Conservation (phyloP, 768 basidiomycete genomes). For the Brasilioporus rufonigricans region DNA sequence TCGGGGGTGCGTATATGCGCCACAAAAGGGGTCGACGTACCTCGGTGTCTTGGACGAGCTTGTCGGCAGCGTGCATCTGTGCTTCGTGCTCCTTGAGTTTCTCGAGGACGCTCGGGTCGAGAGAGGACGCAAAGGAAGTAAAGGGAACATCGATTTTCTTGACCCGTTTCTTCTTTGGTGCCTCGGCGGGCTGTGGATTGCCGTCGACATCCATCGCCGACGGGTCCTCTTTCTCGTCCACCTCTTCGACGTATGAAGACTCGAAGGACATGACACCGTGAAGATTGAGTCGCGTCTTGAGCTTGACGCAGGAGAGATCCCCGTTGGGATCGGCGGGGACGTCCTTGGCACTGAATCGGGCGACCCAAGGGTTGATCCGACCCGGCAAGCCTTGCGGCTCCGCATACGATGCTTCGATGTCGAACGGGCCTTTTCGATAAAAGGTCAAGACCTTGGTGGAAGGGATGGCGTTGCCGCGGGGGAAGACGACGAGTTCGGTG, state of each 20-base stretch:
- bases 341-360: slow-evolving; percentile 75
- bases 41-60: slow-evolving; percentile 97
- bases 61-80: slow-evolving; percentile 87
- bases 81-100: slow-evolving; percentile 76
- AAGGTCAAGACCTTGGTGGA: slow-evolving; percentile 96
- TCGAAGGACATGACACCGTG: slow-evolving; percentile 90
- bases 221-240: slow-evolving; percentile 71
- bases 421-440: slow-evolving; percentile 86
- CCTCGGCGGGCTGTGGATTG: slow-evolving; percentile 37
- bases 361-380: slow-evolving; percentile 81
- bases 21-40: slow-evolving; percentile 39
- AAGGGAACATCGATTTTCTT: slow-evolving; percentile 83
- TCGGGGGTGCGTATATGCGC: slow-evolving; percentile 2
- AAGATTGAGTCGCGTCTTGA: slow-evolving; percentile 84
- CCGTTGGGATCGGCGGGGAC: slow-evolving; percentile 69
- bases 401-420: slow-evolving; percentile 82
- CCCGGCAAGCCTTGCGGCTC: slow-evolving; percentile 72
- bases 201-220: slow-evolving; percentile 67
- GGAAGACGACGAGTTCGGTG: slow-evolving; percentile 90
- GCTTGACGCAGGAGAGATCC: slow-evolving; percentile 80
- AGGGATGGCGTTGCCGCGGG: slow-evolving; percentile 78
- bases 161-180: slow-evolving; percentile 80
- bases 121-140: slow-evolving; percentile 57
- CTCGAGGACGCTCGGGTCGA: slow-evolving; percentile 67
- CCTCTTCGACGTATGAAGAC: slow-evolving; percentile 78